Percentiles rank a stretch among this genome's conserved stretches.
These are phyloP conservation scores for Talaromyces albobiverticillius DNA, from an alignment of 2,329 filamentous ascomycete species.

Conservation along the genomic window DNA sequence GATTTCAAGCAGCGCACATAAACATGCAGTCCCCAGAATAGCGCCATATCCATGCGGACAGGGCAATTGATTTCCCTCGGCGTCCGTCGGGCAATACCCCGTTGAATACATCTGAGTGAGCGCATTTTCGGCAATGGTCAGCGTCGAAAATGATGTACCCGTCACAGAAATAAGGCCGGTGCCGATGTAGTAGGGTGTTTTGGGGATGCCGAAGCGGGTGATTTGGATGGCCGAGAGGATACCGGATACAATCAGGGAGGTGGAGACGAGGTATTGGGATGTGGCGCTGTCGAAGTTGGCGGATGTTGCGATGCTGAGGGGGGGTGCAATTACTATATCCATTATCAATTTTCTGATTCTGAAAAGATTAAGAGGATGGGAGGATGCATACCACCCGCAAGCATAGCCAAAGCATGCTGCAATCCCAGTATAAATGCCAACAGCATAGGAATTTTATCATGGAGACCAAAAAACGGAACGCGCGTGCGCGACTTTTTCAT, in stretches of 20 bases:
- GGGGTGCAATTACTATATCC: conserved; percentile 55
- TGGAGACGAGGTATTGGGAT: conserved; percentile 66
- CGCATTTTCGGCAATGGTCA: conserved; percentile 62
- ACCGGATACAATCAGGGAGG: conserved; percentile 65
- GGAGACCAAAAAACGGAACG: conserved; percentile 68
- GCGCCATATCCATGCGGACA: conserved; percentile 67
- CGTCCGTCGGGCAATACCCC: conserved; percentile 60
- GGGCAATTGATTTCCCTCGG: conserved; percentile 56
- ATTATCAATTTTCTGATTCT: conserved; percentile 14
- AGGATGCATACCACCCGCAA: conserved; percentile 45
- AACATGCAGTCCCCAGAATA: conserved; percentile 55
- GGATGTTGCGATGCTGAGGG: conserved; percentile 60
- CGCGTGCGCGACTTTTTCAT: conserved; percentile 60
- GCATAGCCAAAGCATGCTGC: conserved; percentile 68
- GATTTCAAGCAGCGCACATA: conserved; percentile 58
- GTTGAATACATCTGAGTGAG: conserved; percentile 62
- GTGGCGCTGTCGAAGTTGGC: conserved; percentile 56
- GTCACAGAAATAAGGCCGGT: conserved; percentile 67
- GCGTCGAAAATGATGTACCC: conserved; percentile 65
- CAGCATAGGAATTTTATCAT: conserved; percentile 66
- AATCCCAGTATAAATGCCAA: conserved; percentile 65
- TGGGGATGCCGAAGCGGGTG: conserved; percentile 61
- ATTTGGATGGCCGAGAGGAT: conserved; percentile 66
- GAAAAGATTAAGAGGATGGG: not conserved
- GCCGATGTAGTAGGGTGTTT: conserved; percentile 62